Conservation (phyloP, 495 filamentous ascomycete genomes). For the Amorphotheca resinae region DNA sequence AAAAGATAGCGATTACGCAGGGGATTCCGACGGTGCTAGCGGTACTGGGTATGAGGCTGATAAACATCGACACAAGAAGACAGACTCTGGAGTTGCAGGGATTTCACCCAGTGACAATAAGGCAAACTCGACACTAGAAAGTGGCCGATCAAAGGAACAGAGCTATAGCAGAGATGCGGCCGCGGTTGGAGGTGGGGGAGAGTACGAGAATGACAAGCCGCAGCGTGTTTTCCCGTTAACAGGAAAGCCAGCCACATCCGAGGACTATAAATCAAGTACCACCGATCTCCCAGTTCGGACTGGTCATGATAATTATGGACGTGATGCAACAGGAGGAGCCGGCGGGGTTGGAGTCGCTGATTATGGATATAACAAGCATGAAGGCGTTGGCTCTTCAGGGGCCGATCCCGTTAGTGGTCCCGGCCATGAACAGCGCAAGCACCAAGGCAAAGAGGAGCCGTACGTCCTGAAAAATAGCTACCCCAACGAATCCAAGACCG, state of each 20-base stretch:
- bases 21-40: slow-evolving; percentile 5
- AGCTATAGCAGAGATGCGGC: too few relatives aligned
- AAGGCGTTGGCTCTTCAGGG: neutral
- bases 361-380: slow-evolving; percentile 5
- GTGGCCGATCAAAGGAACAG: too few relatives aligned
- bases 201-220: slow-evolving; percentile 10
- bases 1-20: slow-evolving; percentile 2
- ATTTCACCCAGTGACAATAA: slow-evolving; percentile 11
- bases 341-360: slow-evolving; percentile 1
- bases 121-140: slow-evolving; percentile 15
- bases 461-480: too few relatives aligned
- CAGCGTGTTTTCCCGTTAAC: slow-evolving; percentile 5
- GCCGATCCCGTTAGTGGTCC: too few relatives aligned
- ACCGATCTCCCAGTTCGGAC: neutral
- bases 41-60: slow-evolving; percentile 7
- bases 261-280: neutral
- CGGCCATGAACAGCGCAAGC: too few relatives aligned
- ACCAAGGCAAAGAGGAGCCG: too few relatives aligned
- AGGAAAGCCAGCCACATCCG: slow-evolving; percentile 11
- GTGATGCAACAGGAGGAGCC: neutral
- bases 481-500: too few relatives aligned
- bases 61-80: slow-evolving; percentile 3
- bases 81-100: slow-evolving; percentile 8
- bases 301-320: slow-evolving; percentile 1
- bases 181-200: too few relatives aligned